Evolutionary conservation across 495 filamentous ascomycete species (phyloP).

Genomic region (Daldinia bambusicola): DNA sequence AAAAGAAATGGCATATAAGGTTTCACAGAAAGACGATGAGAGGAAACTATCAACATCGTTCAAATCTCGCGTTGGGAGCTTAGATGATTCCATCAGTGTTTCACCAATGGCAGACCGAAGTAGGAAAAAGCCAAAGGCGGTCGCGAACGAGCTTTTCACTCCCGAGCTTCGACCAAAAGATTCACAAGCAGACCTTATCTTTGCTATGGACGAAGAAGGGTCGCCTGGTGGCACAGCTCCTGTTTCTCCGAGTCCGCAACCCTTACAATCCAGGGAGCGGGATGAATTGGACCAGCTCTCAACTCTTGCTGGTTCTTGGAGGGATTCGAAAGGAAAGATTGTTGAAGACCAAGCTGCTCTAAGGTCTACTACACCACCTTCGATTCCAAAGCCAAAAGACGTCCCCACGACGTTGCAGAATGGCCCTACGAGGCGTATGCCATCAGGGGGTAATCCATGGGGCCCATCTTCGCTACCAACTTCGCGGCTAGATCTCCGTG

Average conservation of each 20-base stretch:
- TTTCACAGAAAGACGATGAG: slow-evolving; percentile 69
- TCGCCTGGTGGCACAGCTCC: slow-evolving; percentile 21
- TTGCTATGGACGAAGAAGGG: slow-evolving; percentile 91
- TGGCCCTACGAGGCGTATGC: slow-evolving; percentile 12
- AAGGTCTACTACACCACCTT: slow-evolving; percentile 16
- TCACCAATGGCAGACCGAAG: slow-evolving; percentile 66
- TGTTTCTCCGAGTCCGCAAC: slow-evolving; percentile 34
- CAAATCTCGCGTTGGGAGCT: slow-evolving; percentile 59
- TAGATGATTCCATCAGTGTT: slow-evolving; percentile 63
- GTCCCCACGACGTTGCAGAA: slow-evolving; percentile 13
- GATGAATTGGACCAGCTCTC: slow-evolving; percentile 38
- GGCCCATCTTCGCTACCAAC: slow-evolving; percentile 62
- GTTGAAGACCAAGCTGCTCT: slow-evolving; percentile 37
- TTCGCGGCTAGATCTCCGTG: slow-evolving; percentile 78
- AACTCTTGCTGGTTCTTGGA: slow-evolving; percentile 43
- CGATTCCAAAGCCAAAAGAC: slow-evolving; percentile 4
- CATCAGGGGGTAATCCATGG: slow-evolving; percentile 67
- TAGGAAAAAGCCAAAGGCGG: slow-evolving; percentile 59
- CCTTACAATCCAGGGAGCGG: slow-evolving; percentile 4
- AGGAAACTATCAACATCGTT: slow-evolving; percentile 59
- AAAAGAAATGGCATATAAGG: slow-evolving; percentile 66
- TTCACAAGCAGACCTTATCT: slow-evolving; percentile 82
- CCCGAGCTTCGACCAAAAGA: slow-evolving; percentile 72
- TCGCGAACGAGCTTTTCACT: slow-evolving; percentile 60
- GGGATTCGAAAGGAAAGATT: slow-evolving; percentile 50